Evolutionary conservation across 192 early-diverging fungal genomes (phyloP), one percentile per base, ranked within the genome.

Genomic region (Coemansia sp.): DNA sequence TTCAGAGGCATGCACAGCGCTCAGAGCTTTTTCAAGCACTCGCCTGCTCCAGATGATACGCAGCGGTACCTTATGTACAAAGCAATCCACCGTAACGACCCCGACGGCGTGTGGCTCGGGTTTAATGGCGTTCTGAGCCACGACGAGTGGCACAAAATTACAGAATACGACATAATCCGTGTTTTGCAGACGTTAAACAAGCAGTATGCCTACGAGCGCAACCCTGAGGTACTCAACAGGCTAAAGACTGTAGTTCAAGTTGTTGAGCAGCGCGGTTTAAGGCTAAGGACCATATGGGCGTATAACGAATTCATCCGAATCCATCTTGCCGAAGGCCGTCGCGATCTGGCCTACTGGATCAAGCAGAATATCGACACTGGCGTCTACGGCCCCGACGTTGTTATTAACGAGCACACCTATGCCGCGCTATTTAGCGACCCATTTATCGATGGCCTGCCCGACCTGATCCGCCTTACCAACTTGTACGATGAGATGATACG

Each of bases 401-500:
- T 5, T 34, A 18, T 53, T 5, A 57, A 77, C 35, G 46, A 59
- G 3, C 55, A 63, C 32, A 77, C 73, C 0, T 77, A 77, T 29
- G 55, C 58, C 8, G 54, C 73, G 15, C 45, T 77, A 35, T 60
- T 77, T 9, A 77, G 58, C 59, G 63, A 66, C 14, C 52, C 57
- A 10, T 48, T 31, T 31, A 40, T 51, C 7, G 31, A 21, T 5
- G 46, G 38, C 11, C 18, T 39, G 14, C 30, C 56, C 3, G 67
- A 77, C 18, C 37, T 77, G 51, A 39, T 36, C 0, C 56, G 36
- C 5, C 37, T 77, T 22, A 53, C 56, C 11, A 41, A 22, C 14
- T 15, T 58, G n/a, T 77, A 66, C 30, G 67, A 77, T 36, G 73
- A 77, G 52, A 77, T 77, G 73, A 18, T 58, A 21, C 15, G 17